Percentiles rank a stretch among this genome's conserved stretches.
phyloP scores from a whole-genome alignment of 306 rosid species.

The Pterocarpus santalinus region DNA sequence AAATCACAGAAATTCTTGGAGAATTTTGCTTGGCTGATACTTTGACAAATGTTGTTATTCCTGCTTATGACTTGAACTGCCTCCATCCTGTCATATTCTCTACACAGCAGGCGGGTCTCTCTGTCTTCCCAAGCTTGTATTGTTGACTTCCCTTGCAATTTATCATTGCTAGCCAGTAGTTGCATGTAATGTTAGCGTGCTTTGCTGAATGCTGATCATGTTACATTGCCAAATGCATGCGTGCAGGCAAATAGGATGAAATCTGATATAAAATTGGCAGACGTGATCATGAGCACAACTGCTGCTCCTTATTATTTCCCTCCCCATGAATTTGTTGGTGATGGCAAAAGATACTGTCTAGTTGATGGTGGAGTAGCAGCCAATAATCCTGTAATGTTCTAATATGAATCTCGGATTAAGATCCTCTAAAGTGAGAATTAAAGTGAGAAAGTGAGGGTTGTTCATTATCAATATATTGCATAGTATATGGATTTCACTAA shows the following conservation, averaged over 20 bases:
- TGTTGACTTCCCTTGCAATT: background rate
- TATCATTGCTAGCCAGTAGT: background rate
- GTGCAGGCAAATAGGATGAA: constrained; percentile 29
- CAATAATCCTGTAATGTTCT: constrained; percentile 34
- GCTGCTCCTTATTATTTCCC: constrained; percentile 40
- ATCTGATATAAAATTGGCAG: constrained; percentile 8
- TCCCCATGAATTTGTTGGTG: background rate
- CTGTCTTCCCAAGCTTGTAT: background rate
- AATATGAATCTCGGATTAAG: background rate
- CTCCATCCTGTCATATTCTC: constrained; percentile 36
- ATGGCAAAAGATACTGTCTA: background rate
- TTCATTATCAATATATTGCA: no score
- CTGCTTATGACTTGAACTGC: constrained; percentile 30
- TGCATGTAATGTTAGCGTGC: background rate
- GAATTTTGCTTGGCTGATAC: constrained; percentile 9
- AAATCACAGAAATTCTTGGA: background rate
- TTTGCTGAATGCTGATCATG: background rate
- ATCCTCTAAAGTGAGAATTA: no score
- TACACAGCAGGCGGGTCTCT: constrained; percentile 12
- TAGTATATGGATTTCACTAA: no score
- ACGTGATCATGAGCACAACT: constrained; percentile 43
- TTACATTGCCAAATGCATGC: background rate
- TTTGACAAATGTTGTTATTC: constrained; percentile 39
- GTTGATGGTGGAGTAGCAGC: constrained; percentile 39
- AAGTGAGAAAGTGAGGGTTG: no score